These are phyloP conservation scores for Cryptococcus wingfieldii DNA, from an alignment of 1,284 basidiomycete species.

Conservation along the genomic window DNA sequence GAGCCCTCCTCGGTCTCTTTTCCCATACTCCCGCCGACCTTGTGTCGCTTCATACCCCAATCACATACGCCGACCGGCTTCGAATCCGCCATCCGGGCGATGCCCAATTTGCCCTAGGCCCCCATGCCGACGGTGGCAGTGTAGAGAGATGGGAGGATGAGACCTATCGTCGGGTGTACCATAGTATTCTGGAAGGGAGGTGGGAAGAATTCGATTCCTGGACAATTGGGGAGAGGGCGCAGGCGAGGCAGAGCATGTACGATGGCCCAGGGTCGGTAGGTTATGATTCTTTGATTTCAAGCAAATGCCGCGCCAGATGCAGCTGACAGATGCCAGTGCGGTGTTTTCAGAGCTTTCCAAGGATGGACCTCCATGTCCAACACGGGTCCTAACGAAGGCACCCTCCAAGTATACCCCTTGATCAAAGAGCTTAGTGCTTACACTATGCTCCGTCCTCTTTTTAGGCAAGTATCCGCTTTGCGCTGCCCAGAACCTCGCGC, in stretches of 20 bases:
- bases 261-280: constrained; percentile 38
- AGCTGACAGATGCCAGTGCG: constrained; percentile 54
- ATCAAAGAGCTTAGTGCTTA: constrained; percentile 71
- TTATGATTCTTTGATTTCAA: not conserved
- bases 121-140: constrained; percentile 71
- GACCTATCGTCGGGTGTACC: constrained; percentile 58
- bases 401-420: constrained; percentile 70
- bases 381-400: constrained; percentile 66
- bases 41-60: constrained; percentile 57
- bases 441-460: constrained; percentile 70
- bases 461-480: constrained; percentile 45
- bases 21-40: constrained; percentile 48
- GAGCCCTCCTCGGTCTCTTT: constrained; percentile 61
- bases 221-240: constrained; percentile 32
- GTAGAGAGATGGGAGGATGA: constrained; percentile 76
- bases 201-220: constrained; percentile 54
- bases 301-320: not conserved
- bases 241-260: constrained; percentile 44
- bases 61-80: constrained; percentile 71
- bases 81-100: constrained; percentile 71
- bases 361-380: constrained; percentile 60
- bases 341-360: constrained; percentile 72
- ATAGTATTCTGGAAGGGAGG: constrained; percentile 56
- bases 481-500: not conserved
- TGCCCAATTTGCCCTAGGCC: constrained; percentile 62